Percentiles rank a stretch among this genome's conserved stretches.
phyloP scores from a whole-genome alignment of 2,329 filamentous ascomycete genomes.

The Ophiostoma ips region DNA sequence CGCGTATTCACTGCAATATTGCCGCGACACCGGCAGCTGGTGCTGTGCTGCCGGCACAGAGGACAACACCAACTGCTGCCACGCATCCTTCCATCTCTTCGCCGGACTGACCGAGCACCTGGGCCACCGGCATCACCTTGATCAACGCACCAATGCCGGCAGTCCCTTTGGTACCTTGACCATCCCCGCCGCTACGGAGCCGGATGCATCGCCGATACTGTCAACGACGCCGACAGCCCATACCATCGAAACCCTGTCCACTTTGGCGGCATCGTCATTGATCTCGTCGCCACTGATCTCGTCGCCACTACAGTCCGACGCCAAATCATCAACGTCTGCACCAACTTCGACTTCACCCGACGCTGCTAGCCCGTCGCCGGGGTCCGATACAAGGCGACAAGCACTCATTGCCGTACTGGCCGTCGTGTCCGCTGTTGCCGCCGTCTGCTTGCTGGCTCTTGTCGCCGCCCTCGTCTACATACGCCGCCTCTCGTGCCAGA shows the following conservation, averaged over 20 bases:
- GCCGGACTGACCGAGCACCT: too few species aligned
- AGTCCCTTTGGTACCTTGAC: background rate
- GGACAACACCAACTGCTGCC: slow-evolving; percentile 13
- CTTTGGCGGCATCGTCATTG: too few species aligned
- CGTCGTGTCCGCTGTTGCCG: slow-evolving; percentile 5
- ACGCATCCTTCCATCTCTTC: background rate
- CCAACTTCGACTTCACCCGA: background rate
- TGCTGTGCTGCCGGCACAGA: background rate
- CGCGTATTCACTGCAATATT: background rate
- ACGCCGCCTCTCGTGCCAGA: background rate
- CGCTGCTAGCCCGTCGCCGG: background rate
- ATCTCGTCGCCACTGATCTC: background rate
- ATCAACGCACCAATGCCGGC: background rate
- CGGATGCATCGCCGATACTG: background rate
- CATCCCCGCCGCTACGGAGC: background rate
- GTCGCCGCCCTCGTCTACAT: background rate
- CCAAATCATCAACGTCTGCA: background rate
- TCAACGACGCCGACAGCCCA: background rate
- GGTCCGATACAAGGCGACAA: background rate
- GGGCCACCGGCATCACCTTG: too few species aligned
- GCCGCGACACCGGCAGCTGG: background rate
- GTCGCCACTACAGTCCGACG: too few species aligned
- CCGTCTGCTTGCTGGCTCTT: slow-evolving; percentile 1
- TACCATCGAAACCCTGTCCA: too few species aligned
- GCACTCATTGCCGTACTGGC: slow-evolving; percentile 7